A percentile compares a stretch with the other conserved stretches of the same genome.
Evolutionary conservation across 75 land plant genomes (phyloP).

Genomic region (Cryptomeria japonica): DNA sequence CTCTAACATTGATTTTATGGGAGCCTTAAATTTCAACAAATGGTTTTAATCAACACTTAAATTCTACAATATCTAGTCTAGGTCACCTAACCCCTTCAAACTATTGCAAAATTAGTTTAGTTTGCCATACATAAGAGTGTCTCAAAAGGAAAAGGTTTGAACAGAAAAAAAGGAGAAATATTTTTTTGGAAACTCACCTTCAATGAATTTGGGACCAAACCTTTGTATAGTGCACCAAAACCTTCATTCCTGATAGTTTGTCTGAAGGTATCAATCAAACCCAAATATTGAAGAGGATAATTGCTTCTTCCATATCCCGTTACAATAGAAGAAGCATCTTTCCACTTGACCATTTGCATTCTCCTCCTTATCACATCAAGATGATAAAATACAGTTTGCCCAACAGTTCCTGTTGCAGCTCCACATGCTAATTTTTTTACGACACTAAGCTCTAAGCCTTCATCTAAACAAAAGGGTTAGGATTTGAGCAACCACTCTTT

Average conservation of each 20-base stretch:
- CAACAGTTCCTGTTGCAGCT: slow-evolving; percentile 92
- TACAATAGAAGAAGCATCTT: slow-evolving; percentile 69
- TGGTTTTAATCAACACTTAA: not conserved
- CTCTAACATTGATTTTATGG: not conserved
- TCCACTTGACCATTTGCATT: slow-evolving; percentile 99
- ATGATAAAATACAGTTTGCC: slow-evolving; percentile 96
- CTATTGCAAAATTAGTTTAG: not conserved
- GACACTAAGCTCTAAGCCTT: slow-evolving; percentile 64
- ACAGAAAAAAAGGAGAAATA: not conserved
- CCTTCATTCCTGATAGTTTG: slow-evolving; percentile 88
- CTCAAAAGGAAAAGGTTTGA: not conserved
- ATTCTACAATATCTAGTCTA: not conserved
- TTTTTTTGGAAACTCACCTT: slow-evolving; percentile 52
- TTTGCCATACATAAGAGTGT: not conserved
- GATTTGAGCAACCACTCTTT: slow-evolving; percentile 82
- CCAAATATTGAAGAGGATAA: slow-evolving; percentile 61
- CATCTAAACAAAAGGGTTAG: slow-evolving; percentile 48
- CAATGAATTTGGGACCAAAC: slow-evolving; percentile 90
- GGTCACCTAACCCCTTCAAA: not conserved
- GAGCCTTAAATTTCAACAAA: not conserved
- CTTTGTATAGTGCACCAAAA: slow-evolving; percentile 91
- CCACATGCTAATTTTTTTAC: slow-evolving; percentile 85
- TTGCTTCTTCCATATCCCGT: slow-evolving; percentile 69
- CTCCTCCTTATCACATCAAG: slow-evolving; percentile 91
- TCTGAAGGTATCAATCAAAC: slow-evolving; percentile 87